Percentiles rank a stretch among this genome's conserved stretches.
Evolutionary conservation across 148 eudicot genomes (phyloP).

Genomic region (Rhododendron mucronatum): DNA sequence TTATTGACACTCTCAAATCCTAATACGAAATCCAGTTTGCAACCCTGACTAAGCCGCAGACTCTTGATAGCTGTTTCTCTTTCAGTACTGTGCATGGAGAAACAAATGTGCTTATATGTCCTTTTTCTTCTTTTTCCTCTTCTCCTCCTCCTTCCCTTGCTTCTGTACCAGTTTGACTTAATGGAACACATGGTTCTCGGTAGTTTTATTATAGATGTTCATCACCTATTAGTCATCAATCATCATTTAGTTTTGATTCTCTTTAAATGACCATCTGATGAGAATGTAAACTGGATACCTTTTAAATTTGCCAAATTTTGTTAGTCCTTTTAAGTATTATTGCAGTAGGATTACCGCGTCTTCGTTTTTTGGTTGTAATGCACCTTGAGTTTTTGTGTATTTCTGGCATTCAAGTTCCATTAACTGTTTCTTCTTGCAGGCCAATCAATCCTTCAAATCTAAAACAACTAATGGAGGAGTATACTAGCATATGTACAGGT

Average conservation of each 20-base stretch:
- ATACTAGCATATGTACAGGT: constrained; percentile 74
- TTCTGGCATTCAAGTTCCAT: constrained; percentile 2
- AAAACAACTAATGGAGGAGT: constrained; percentile 70
- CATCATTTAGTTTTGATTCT: not conserved
- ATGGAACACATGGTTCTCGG: not conserved
- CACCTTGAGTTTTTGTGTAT: not conserved
- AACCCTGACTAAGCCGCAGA: not conserved
- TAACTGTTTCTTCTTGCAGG: constrained; percentile 44
- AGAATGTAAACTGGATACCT: not conserved
- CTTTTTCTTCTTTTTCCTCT: not conserved
- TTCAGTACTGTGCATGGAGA: not conserved
- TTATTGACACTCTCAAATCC: not conserved
- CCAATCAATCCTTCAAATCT: constrained; percentile 65
- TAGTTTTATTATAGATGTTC: not conserved
- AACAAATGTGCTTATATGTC: not conserved
- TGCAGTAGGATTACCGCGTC: not conserved
- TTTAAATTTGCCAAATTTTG: not conserved
- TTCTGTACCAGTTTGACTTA: not conserved
- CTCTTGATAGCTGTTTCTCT: not conserved
- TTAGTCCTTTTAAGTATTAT: not conserved
- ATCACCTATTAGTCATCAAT: not conserved
- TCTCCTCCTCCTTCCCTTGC: not conserved
- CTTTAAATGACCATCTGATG: not conserved
- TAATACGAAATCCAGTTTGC: not conserved
- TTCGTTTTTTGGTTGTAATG: not conserved